Conservation (phyloP, 2,329 filamentous ascomycete genomes). For the Chrysoporthe cubensis region DNA sequence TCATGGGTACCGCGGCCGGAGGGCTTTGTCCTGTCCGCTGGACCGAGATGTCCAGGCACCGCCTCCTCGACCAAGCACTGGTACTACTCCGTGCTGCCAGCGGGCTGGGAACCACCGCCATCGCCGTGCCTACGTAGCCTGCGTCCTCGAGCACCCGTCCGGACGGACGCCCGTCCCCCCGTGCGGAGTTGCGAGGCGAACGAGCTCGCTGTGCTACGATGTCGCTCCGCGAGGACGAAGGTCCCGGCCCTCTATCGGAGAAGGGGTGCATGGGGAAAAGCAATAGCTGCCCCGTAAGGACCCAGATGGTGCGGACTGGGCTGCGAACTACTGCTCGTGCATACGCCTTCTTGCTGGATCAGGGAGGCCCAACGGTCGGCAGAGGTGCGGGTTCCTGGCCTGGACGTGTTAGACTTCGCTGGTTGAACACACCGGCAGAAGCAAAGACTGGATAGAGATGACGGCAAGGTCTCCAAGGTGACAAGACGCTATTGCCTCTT, state of each 20-base stretch:
- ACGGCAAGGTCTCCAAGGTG: not conserved
- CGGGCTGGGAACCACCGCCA: not conserved
- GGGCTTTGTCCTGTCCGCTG: not conserved
- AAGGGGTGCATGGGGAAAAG: not conserved
- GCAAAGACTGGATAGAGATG: slow-evolving; percentile 5
- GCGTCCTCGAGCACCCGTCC: not conserved
- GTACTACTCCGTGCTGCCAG: no score
- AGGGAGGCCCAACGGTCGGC: not conserved
- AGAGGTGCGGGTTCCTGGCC: not conserved
- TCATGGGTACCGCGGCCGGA: not conserved
- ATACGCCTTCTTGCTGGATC: not conserved
- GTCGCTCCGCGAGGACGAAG: not conserved
- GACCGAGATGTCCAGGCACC: not conserved
- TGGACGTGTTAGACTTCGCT: not conserved
- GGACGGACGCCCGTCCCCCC: not conserved
- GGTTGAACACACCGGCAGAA: not conserved
- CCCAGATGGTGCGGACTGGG: not conserved
- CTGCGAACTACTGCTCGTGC: not conserved
- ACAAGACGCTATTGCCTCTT: not conserved
- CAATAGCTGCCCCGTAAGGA: not conserved
- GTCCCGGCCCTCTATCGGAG: not conserved
- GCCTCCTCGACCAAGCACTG: not conserved
- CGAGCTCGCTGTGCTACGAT: not conserved
- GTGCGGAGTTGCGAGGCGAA: not conserved
- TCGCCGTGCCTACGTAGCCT: not conserved